Evolutionary conservation across 345 rosid genomes (phyloP).

Genomic region (Gossypium thurberi): DNA sequence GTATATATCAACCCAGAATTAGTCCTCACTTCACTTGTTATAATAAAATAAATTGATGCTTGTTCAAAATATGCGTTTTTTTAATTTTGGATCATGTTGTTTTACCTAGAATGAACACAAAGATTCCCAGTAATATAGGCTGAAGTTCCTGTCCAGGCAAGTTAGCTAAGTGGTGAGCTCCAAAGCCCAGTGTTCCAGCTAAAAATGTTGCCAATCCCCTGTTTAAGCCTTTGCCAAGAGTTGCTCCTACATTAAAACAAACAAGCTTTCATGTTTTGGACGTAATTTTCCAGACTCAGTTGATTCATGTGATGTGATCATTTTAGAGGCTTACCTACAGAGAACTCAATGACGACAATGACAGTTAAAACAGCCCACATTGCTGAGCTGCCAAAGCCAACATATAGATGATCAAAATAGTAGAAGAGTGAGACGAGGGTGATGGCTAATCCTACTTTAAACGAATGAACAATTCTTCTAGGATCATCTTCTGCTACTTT

Average conservation of each 20-base stretch:
- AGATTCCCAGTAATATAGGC: constrained; percentile 58
- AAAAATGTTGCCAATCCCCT: constrained; percentile 62
- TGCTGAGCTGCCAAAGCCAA: constrained; percentile 55
- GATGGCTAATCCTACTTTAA: constrained; percentile 70
- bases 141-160: constrained; percentile 46
- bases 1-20: constrained; percentile 15
- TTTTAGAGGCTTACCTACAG: constrained; percentile 40
- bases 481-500: constrained; percentile 60
- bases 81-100: background rate
- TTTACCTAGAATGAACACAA: constrained; percentile 57
- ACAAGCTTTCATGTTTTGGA: background rate
- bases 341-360: constrained; percentile 74
- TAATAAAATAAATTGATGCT: background rate
- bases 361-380: constrained; percentile 91
- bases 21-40: background rate
- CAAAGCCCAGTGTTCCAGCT: constrained; percentile 57
- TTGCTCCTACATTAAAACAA: constrained; percentile 25
- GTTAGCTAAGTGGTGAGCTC: constrained; percentile 59
- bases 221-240: constrained; percentile 64
- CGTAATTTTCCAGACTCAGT: background rate
- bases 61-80: background rate
- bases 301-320: background rate
- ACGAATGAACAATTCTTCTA: constrained; percentile 59
- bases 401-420: constrained; percentile 56
- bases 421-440: constrained; percentile 54